Evolutionary conservation across 2,329 filamentous ascomycete genomes (phyloP).

Genomic region (Pseudocercospora fuligena): DNA sequence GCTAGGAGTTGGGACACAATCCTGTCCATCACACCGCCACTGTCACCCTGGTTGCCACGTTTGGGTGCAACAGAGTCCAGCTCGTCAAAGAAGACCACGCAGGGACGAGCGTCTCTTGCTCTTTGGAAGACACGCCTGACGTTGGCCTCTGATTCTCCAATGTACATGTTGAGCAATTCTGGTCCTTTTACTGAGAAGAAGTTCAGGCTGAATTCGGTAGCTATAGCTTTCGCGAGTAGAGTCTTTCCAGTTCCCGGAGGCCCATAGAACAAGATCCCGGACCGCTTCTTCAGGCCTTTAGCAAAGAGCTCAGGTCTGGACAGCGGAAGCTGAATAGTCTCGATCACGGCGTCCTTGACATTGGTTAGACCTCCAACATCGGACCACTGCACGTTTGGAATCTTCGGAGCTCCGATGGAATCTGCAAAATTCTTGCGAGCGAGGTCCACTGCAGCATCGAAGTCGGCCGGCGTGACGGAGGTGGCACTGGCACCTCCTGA

Average conservation of each 20-base stretch:
- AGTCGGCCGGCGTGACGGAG: slow-evolving; percentile 80
- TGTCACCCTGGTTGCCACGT: slow-evolving; percentile 94
- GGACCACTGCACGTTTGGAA: slow-evolving; percentile 94
- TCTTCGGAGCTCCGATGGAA: slow-evolving; percentile 95
- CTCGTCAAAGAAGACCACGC: slow-evolving; percentile 93
- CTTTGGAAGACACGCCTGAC: slow-evolving; percentile 87
- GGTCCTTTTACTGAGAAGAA: slow-evolving; percentile 95
- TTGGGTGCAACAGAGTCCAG: slow-evolving; percentile 93
- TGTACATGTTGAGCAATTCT: slow-evolving; percentile 93
- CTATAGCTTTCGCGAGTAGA: slow-evolving; percentile 88
- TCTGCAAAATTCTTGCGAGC: slow-evolving; percentile 98
- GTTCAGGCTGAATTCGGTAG: slow-evolving; percentile 90
- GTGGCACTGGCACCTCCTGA: slow-evolving; percentile 80
- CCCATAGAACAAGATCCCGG: slow-evolving; percentile 89
- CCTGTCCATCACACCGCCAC: slow-evolving; percentile 96
- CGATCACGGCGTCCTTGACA: slow-evolving; percentile 95
- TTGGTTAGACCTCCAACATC: slow-evolving; percentile 92
- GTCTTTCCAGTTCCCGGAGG: slow-evolving; percentile 92
- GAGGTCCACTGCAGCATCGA: slow-evolving; percentile 90
- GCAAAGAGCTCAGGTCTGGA: slow-evolving; percentile 92
- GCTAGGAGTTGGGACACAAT: slow-evolving; percentile 95
- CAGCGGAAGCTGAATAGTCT: slow-evolving; percentile 92
- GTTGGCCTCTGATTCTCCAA: slow-evolving; percentile 91
- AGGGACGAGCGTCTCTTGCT: slow-evolving; percentile 82
- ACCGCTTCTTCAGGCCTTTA: slow-evolving; percentile 97